Evolutionary conservation across 495 filamentous ascomycete species (phyloP), one percentile per base, ranked within the genome.

Genomic region (Ramalina peruviana): DNA sequence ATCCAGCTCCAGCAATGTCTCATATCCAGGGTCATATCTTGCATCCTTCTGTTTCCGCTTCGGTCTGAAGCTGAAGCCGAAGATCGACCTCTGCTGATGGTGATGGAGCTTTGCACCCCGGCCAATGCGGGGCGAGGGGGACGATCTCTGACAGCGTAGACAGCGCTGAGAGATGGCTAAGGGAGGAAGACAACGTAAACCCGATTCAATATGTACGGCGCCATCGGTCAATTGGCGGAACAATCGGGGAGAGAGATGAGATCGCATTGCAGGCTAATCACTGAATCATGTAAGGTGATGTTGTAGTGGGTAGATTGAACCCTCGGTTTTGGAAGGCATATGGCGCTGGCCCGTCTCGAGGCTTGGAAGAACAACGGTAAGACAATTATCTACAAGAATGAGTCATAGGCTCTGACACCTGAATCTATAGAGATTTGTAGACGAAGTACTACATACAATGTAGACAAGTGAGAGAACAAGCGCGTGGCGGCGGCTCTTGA

Each of bases 231-330:
- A 72, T 55, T 77, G 75, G 49, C 76, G 75, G 61, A 88, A 85
- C 55, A 87, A 80, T 62, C 74, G 67, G 65, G 82, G 76, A 44
- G 85, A 81, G 56, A 94, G 75, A 60, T 87, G 83, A 64, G 87
- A 88, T 60, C 82, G 84, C 88, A 93, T 93, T 53, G 64, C 58
- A 65, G 59, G 55, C 62, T 53, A 61, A 38, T 51, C 9, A 33
- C 12, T 13, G 12, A 13, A 33, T 33, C 30, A 33, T 33, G 5
- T 13, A 13, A 13, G 30, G 7, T 7, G 9, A 13, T 33, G 30
- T 7, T 12, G 9, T 33, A 11, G 7, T 33, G 7, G 7, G 9
- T 33, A 33, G 30, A 0, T 11, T 33, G 30, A 13, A 33, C 3
- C 9, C 5, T 33, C 2, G 30, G 30, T 7, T 6, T 11, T 33